Evolutionary conservation across 192 early-diverging fungal species (phyloP).

Genomic region (Umbelopsis ramanniana): DNA sequence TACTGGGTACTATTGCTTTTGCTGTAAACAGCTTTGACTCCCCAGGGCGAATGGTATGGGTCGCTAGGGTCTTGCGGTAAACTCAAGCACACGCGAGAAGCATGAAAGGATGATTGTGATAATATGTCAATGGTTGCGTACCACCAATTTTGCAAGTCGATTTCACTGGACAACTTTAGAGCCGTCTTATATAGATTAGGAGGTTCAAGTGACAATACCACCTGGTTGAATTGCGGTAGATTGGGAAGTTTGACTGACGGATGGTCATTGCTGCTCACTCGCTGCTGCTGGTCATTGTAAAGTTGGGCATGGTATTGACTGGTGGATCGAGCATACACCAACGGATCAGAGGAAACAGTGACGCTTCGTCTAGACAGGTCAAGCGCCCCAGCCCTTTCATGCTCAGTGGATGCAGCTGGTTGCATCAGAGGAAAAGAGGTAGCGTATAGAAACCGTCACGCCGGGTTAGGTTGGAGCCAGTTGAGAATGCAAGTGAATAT

Average conservation of each 20-base stretch:
- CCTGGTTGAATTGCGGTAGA: slow-evolving; percentile 22
- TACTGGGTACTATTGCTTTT: slow-evolving; percentile 7
- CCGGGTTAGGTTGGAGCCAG: too few relatives aligned
- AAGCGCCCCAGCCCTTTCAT: too few relatives aligned
- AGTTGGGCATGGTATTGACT: slow-evolving; percentile 38
- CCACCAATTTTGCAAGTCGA: slow-evolving; percentile 48
- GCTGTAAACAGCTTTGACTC: slow-evolving; percentile 41
- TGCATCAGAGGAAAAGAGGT: too few relatives aligned
- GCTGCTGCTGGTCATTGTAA: slow-evolving; percentile 37
- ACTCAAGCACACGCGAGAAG: slow-evolving; percentile 38
- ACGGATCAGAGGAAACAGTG: not conserved
- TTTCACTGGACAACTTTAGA: slow-evolving; percentile 44
- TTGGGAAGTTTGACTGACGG: not conserved
- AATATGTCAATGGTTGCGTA: slow-evolving; percentile 39
- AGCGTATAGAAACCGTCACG: too few relatives aligned
- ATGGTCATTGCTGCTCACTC: slow-evolving; percentile 4
- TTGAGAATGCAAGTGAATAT: too few relatives aligned
- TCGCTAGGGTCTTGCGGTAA: slow-evolving; percentile 49
- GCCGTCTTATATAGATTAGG: slow-evolving; percentile 49
- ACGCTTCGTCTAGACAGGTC: not conserved
- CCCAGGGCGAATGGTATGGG: slow-evolving; percentile 45
- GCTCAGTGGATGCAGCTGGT: too few relatives aligned
- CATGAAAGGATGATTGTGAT: slow-evolving; percentile 40
- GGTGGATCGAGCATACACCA: not conserved
- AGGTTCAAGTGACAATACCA: slow-evolving; percentile 28